These are phyloP conservation scores for Corymbia maculata DNA, from an alignment of 345 rosid species.

Conservation along the genomic window DNA sequence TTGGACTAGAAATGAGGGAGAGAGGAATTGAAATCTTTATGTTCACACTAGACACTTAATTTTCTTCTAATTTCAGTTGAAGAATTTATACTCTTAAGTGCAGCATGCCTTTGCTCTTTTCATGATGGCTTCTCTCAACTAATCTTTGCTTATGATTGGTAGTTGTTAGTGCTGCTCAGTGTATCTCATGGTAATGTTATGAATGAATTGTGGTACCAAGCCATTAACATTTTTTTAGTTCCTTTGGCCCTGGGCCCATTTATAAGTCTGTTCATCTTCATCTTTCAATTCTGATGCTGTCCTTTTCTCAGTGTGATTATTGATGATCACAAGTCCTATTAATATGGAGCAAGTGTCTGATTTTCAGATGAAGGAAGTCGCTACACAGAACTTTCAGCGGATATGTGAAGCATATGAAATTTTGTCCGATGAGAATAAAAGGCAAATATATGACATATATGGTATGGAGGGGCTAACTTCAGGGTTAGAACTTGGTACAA, in stretches of 20 bases:
- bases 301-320: background rate
- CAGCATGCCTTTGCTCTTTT: background rate
- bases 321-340: background rate
- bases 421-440: conserved; percentile 69
- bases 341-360: background rate
- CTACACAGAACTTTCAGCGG: conserved; percentile 79
- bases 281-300: background rate
- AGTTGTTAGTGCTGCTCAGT: background rate
- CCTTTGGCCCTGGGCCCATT: background rate
- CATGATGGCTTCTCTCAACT: background rate
- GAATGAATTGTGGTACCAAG: background rate
- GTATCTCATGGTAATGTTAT: background rate
- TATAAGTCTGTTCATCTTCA: background rate
- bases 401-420: conserved; percentile 92
- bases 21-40: background rate
- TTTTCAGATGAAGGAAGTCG: conserved; percentile 82
- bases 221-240: background rate
- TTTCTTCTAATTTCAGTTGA: background rate
- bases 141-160: background rate
- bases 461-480: conserved; percentile 90
- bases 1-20: background rate
- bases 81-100: background rate
- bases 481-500: conserved; percentile 86
- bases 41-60: background rate
- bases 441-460: conserved; percentile 81